Conservation (phyloP, 208 protist species). For the Hexamita inflata region DNA sequence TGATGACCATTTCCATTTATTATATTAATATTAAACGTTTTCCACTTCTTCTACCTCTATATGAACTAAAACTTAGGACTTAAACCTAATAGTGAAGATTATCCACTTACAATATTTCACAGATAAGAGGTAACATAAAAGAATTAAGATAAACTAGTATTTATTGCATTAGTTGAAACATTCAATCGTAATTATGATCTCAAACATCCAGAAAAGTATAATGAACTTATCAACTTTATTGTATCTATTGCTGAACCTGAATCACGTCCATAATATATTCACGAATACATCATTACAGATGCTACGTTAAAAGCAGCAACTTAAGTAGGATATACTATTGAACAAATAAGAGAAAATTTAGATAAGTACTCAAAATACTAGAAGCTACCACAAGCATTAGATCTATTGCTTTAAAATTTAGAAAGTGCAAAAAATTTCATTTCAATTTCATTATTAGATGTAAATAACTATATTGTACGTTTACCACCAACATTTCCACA, state of each 20-base stretch:
- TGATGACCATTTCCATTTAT: too few species aligned
- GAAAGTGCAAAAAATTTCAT: background rate
- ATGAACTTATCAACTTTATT: conserved; percentile 10
- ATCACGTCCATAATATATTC: conserved; percentile 1
- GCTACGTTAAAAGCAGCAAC: background rate
- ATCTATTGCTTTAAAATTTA: background rate
- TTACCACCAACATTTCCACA: background rate
- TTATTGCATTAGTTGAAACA: too few species aligned
- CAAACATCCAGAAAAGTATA: too few species aligned
- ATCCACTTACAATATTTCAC: too few species aligned
- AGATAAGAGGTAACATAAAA: too few species aligned
- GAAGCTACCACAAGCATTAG: background rate
- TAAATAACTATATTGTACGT: background rate
- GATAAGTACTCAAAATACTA: conserved; percentile 6
- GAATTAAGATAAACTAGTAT: too few species aligned
- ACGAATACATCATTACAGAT: conserved; percentile 21
- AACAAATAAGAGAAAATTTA: background rate
- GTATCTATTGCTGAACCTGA: conserved; percentile 6
- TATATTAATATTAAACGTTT: too few species aligned
- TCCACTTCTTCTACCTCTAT: too few species aligned
- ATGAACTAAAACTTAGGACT: too few species aligned
- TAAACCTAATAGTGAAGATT: too few species aligned
- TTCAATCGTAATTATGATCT: too few species aligned
- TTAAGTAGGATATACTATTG: background rate
- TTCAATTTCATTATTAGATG: background rate